phyloP scores from a whole-genome alignment of 371 early-diverging fungal species.

The Syncephalastrum monosporum region DNA sequence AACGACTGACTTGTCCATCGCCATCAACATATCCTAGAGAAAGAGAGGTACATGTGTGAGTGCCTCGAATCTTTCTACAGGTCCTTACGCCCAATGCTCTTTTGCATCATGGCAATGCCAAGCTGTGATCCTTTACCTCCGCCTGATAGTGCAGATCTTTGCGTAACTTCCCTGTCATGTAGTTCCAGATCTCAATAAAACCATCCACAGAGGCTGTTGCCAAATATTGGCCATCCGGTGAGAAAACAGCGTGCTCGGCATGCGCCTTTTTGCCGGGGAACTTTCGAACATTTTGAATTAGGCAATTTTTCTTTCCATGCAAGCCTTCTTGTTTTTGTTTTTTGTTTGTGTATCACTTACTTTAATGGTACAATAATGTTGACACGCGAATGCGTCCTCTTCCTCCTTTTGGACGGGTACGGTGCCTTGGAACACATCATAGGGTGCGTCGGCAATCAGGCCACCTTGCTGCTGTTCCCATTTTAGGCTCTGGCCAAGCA shows the following conservation, averaged over 20 bases:
- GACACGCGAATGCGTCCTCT: slow-evolving; percentile 70
- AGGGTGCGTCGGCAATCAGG: slow-evolving; percentile 63
- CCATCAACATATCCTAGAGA: slow-evolving; percentile 81
- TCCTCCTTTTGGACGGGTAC: slow-evolving; percentile 59
- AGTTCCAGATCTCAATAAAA: slow-evolving; percentile 94
- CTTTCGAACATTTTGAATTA: slow-evolving; percentile 30
- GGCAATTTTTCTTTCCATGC: neutral
- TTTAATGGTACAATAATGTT: slow-evolving; percentile 73
- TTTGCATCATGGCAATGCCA: neutral
- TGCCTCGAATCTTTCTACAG: neutral
- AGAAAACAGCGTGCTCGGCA: slow-evolving; percentile 79
- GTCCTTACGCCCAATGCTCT: neutral
- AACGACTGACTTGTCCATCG: slow-evolving; percentile 89
- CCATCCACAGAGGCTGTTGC: slow-evolving; percentile 93
- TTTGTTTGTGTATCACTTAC: slow-evolving; percentile 29
- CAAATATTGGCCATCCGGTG: slow-evolving; percentile 82
- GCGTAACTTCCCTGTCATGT: slow-evolving; percentile 85
- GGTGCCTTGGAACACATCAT: slow-evolving; percentile 78
- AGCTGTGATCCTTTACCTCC: slow-evolving; percentile 48
- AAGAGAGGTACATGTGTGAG: neutral
- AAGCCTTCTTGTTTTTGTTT: neutral
- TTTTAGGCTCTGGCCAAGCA: slow-evolving; percentile 83
- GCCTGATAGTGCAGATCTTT: slow-evolving; percentile 91
- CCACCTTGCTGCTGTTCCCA: slow-evolving; percentile 87
- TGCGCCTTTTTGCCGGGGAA: slow-evolving; percentile 87